Percentiles rank a stretch among this genome's conserved stretches.
These are phyloP conservation scores for Amauroascus niger DNA, from an alignment of 2,329 filamentous ascomycete genomes.

Conservation along the genomic window DNA sequence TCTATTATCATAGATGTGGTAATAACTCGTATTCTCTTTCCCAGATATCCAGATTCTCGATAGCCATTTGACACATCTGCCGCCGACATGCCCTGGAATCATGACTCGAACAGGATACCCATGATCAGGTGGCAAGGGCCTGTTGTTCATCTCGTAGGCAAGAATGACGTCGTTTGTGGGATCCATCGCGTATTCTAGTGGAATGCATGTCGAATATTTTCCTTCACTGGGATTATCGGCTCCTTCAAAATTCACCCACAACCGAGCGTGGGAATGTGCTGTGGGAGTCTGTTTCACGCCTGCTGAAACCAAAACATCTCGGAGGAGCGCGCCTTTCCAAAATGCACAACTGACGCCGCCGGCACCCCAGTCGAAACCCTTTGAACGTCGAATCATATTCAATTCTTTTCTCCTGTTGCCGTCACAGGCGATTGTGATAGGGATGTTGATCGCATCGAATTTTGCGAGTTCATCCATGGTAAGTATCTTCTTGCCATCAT, in stretches of 20 bases:
- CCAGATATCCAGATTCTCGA: conserved; percentile 34
- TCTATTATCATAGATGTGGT: conserved; percentile 45
- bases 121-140: conserved; percentile 35
- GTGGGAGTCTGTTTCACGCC: conserved; percentile 26
- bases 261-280: conserved; percentile 18
- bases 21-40: conserved; percentile 34
- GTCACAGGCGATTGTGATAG: conserved; percentile 42
- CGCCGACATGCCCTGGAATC: conserved; percentile 37
- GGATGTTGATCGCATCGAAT: conserved; percentile 42
- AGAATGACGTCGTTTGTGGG: conserved; percentile 42
- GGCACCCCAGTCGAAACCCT: conserved; percentile 42
- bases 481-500: conserved; percentile 31
- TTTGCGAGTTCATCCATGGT: conserved; percentile 39
- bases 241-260: conserved; percentile 44
- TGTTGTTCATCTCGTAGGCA: conserved; percentile 36
- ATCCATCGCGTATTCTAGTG: conserved; percentile 43
- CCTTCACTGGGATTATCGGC: conserved; percentile 41
- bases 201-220: conserved; percentile 42
- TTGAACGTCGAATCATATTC: conserved; percentile 42
- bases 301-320: conserved; percentile 38
- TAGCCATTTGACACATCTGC: conserved; percentile 37
- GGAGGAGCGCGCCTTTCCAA: conserved; percentile 42
- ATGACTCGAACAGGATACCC: conserved; percentile 37
- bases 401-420: conserved; percentile 46
- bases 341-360: conserved; percentile 43